Conservation (phyloP, 2,329 filamentous ascomycete genomes). For the Cladosporium sp. region DNA sequence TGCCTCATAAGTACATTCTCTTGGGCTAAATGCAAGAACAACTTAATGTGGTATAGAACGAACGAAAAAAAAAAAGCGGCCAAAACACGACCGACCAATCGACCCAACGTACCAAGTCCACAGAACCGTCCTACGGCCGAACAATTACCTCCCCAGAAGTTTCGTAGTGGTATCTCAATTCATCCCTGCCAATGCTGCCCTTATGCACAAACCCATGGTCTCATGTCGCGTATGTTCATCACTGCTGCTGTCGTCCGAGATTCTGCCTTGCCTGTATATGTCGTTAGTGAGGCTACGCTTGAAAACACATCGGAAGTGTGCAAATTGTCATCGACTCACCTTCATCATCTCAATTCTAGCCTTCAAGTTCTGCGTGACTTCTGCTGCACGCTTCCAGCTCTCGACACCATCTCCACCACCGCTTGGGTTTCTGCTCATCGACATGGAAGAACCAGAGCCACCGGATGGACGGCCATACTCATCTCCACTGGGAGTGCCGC, state of each 20-base stretch:
- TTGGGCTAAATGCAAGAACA: background rate
- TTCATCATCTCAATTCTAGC: slow-evolving; percentile 99
- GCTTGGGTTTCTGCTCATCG: slow-evolving; percentile 10
- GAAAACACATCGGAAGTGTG: background rate
- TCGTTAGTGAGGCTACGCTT: background rate
- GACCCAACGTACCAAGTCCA: background rate
- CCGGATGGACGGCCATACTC: background rate
- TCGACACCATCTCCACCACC: slow-evolving; percentile 59
- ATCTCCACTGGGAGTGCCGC: slow-evolving; percentile 4
- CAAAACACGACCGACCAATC: background rate
- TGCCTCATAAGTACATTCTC: too few species aligned
- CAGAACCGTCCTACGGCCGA: background rate
- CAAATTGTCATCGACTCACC: slow-evolving; percentile 38
- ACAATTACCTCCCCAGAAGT: background rate
- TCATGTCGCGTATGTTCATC: background rate
- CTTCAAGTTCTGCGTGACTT: slow-evolving; percentile 96
- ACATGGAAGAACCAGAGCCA: background rate
- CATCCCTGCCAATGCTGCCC: background rate
- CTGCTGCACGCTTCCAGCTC: slow-evolving; percentile 94
- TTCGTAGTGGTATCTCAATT: background rate
- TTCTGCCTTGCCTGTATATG: slow-evolving; percentile 25
- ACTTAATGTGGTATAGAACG: background rate
- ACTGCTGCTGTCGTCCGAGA: slow-evolving; percentile 22
- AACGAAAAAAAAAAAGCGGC: background rate
- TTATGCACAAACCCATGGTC: background rate